Percentiles rank a stretch among this genome's conserved stretches.
Conservation (phyloP, 2,329 filamentous ascomycete species). For the Colletotrichum camelliae region DNA sequence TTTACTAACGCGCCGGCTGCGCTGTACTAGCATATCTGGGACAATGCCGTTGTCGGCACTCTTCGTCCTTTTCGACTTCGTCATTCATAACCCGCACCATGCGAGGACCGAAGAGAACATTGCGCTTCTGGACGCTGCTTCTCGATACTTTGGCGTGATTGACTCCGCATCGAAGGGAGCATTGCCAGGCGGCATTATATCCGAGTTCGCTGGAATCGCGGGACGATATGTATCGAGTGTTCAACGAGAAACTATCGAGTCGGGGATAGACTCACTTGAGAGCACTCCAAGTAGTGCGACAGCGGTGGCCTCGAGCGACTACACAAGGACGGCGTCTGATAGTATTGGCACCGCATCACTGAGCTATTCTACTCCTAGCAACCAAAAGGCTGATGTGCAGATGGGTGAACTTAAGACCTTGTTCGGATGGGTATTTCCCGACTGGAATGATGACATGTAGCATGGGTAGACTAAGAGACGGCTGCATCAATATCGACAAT, state of each 20-base stretch:
- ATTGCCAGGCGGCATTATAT: not conserved
- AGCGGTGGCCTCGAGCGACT: not conserved
- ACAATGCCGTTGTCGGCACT: not conserved
- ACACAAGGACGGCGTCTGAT: not conserved
- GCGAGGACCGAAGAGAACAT: not conserved
- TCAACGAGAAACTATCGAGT: not conserved
- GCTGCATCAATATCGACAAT: not conserved
- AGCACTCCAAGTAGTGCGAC: not conserved
- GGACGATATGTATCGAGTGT: not conserved
- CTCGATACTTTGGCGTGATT: not conserved
- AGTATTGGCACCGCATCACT: not conserved
- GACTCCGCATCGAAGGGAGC: not conserved
- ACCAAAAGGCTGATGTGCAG: not conserved
- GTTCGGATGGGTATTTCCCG: not conserved
- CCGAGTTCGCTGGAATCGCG: not conserved
- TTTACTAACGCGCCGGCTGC: not conserved
- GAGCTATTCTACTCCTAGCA: not conserved
- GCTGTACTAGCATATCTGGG: not conserved
- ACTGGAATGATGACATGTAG: not conserved
- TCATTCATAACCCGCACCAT: fast-evolving
- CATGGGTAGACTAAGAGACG: not conserved
- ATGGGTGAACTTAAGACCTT: not conserved
- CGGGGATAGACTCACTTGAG: not conserved
- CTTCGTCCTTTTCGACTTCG: not conserved
- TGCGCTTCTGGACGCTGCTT: not conserved